Percentiles rank a stretch among this genome's conserved stretches.
Evolutionary conservation across 2,329 filamentous ascomycete species (phyloP).

Genomic region (Raffaelea arxii): DNA sequence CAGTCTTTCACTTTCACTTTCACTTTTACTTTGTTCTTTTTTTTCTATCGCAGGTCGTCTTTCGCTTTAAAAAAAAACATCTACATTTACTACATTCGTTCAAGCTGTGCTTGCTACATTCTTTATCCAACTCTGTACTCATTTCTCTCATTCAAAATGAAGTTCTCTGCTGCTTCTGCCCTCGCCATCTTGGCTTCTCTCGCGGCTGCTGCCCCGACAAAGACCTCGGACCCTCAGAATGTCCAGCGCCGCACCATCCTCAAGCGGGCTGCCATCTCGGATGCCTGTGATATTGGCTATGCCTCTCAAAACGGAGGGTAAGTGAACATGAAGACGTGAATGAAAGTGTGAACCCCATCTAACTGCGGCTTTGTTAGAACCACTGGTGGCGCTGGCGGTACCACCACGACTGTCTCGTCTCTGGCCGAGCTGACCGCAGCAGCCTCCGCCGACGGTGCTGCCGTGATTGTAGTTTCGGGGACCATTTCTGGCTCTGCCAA

Average conservation of each 20-base stretch:
- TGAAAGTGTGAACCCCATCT: no score
- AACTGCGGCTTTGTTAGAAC: conserved; percentile 31
- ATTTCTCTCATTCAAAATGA: not conserved
- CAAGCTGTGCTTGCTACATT: not conserved
- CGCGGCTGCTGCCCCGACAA: not conserved
- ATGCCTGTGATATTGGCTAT: conserved; percentile 27
- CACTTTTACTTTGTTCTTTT: not conserved
- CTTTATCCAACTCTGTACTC: not conserved
- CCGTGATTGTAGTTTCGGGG: conserved; percentile 36
- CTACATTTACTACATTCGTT: not conserved
- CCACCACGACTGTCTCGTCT: conserved; percentile 43
- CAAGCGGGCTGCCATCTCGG: conserved; percentile 6
- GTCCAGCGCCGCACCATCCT: not conserved
- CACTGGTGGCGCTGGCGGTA: conserved; percentile 44
- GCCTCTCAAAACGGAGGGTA: conserved; percentile 32
- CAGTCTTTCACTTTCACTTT: not conserved
- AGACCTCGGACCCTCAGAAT: not conserved
- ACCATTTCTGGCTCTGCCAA: conserved; percentile 31
- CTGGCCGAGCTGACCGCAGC: conserved; percentile 40
- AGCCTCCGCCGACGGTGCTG: conserved; percentile 32
- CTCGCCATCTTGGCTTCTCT: not conserved
- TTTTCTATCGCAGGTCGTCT: not conserved
- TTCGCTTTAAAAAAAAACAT: not conserved
- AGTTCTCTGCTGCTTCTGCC: not conserved
- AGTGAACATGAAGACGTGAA: no score